phyloP scores from a whole-genome alignment of 1,284 basidiomycete species.

The Peniophora sp. region DNA sequence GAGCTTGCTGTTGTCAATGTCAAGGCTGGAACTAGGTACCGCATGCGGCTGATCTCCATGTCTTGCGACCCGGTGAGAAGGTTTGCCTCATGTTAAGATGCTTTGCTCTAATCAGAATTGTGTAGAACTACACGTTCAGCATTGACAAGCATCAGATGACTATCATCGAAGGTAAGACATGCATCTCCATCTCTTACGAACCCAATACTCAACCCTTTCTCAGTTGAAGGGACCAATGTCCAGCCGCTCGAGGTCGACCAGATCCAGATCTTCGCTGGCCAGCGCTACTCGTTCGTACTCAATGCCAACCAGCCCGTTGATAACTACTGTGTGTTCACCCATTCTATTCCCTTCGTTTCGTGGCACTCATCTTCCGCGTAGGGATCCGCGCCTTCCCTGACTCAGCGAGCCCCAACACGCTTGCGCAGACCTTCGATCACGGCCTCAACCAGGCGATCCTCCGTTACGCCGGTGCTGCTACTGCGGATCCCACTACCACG shows the following conservation, averaged over 20 bases:
- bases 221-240: slow-evolving; percentile 16
- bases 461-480: slow-evolving; percentile 14
- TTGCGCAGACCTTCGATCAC: neutral
- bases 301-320: slow-evolving; percentile 20
- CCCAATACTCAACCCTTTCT: no score
- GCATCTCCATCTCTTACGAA: no score
- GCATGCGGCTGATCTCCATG: slow-evolving; percentile 28
- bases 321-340: slow-evolving; percentile 29
- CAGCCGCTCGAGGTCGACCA: slow-evolving; percentile 18
- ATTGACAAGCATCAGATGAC: slow-evolving; percentile 21
- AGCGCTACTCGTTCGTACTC: slow-evolving; percentile 23
- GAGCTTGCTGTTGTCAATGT: slow-evolving; percentile 24
- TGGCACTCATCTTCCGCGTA: slow-evolving; percentile 26
- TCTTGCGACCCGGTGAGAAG: neutral
- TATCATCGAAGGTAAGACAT: neutral
- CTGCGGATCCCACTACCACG: slow-evolving; percentile 11
- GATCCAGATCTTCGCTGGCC: slow-evolving; percentile 21
- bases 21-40: slow-evolving; percentile 23
- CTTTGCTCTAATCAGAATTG: no score
- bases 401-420: neutral
- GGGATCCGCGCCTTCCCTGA: slow-evolving; percentile 16
- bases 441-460: slow-evolving; percentile 20
- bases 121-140: slow-evolving; percentile 14
- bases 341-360: slow-evolving; percentile 14
- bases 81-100: slow-evolving; percentile 33